Percentiles rank a stretch among this genome's conserved stretches.
phyloP scores from a whole-genome alignment of 2,329 filamentous ascomycete genomes.

The Aspergillus japonicus region DNA sequence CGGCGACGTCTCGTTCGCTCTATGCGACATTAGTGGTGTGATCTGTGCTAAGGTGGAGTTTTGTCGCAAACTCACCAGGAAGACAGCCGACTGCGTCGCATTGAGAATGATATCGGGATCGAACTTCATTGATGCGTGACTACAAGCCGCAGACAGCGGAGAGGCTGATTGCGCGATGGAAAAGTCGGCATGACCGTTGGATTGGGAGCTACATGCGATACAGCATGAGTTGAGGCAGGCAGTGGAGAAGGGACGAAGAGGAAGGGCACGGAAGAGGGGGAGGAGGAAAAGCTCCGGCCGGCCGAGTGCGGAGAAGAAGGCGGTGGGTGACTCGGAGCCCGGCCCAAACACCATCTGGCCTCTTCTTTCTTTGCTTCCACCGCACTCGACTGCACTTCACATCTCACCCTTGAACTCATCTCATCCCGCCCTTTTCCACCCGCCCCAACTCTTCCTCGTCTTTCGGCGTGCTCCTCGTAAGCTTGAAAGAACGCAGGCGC shows the following conservation, averaged over 20 bases:
- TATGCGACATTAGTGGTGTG: slow-evolving; percentile 29
- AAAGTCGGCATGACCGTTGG: slow-evolving; percentile 11
- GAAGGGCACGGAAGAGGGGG: neutral
- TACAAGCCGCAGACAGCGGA: slow-evolving; percentile 9
- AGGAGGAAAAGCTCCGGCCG: neutral
- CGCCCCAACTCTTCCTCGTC: neutral
- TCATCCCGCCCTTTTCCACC: neutral
- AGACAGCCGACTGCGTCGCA: slow-evolving; percentile 40
- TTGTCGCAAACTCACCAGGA: slow-evolving; percentile 32
- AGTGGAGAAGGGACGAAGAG: neutral
- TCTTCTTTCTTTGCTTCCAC: slow-evolving; percentile 18
- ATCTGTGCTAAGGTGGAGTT: no score
- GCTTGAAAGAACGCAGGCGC: neutral
- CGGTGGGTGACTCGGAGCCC: slow-evolving; percentile 10
- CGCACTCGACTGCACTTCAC: no score
- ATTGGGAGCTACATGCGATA: neutral
- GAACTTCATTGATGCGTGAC: slow-evolving; percentile 45
- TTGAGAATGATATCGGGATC: slow-evolving; percentile 38
- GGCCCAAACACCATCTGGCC: slow-evolving; percentile 20
- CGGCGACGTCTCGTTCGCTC: slow-evolving; percentile 62
- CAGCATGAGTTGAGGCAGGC: neutral
- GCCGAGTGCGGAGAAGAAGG: slow-evolving; percentile 14
- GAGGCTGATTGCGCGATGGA: neutral
- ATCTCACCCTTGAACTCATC: slow-evolving; percentile 9
- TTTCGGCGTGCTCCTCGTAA: neutral